Evolutionary conservation across 2,329 filamentous ascomycete species (phyloP).

Genomic region (Exophiala spinifera): DNA sequence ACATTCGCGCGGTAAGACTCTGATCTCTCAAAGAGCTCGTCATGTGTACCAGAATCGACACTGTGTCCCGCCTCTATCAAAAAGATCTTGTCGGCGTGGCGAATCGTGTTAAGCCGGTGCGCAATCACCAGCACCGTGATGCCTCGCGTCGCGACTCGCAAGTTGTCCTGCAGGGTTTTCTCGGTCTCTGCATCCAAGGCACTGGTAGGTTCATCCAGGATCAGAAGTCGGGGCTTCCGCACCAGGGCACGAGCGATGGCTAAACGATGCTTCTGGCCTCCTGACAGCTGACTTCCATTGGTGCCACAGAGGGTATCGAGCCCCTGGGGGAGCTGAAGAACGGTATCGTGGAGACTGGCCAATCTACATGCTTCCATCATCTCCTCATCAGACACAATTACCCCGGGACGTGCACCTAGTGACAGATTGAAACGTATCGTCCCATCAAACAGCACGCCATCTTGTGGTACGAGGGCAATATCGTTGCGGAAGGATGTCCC

Average conservation of each 20-base stretch:
- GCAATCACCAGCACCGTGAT: conserved; percentile 43
- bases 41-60: conserved; percentile 78
- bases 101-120: conserved; percentile 42
- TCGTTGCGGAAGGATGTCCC: conserved; percentile 68
- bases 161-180: conserved; percentile 40
- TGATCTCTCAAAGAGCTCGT: conserved; percentile 64
- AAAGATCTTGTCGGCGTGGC: conserved; percentile 77
- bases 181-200: conserved; percentile 57
- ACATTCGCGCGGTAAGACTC: conserved; percentile 58
- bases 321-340: conserved; percentile 46
- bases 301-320: conserved; percentile 53
- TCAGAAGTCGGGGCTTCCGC: conserved; percentile 52
- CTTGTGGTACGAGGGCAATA: conserved; percentile 85
- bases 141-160: conserved; percentile 34
- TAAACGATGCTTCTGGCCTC: conserved; percentile 58
- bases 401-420: conserved; percentile 60
- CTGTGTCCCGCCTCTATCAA: conserved; percentile 62
- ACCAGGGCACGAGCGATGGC: conserved; percentile 55
- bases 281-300: conserved; percentile 53
- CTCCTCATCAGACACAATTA: conserved; percentile 66
- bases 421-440: conserved; percentile 86
- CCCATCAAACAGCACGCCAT: conserved; percentile 89
- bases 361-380: conserved; percentile 70
- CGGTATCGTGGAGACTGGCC: conserved; percentile 52
- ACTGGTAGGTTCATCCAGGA: conserved; percentile 61